Evolutionary conservation across 78 protist genomes (phyloP).

Genomic region (Speleostelium caveatum): DNA sequence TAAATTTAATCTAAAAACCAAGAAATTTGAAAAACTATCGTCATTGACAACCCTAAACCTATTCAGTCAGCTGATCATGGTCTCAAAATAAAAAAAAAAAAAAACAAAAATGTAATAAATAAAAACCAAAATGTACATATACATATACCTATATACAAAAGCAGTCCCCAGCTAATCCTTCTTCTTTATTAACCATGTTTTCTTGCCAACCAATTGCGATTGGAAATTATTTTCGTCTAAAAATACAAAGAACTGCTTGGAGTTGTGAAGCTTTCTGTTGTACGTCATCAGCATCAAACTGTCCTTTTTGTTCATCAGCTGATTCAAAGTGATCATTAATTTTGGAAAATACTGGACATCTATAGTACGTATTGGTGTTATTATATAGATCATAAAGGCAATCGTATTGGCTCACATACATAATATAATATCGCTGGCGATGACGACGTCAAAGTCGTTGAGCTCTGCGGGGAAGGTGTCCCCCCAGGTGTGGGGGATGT

Average conservation of each 20-base stretch:
- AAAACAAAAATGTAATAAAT: background rate
- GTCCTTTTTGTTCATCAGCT: constrained; percentile 31
- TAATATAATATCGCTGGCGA: constrained; percentile 66
- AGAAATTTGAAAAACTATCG: constrained; percentile 41
- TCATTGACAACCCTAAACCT: constrained; percentile 5
- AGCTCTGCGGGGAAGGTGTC: constrained; percentile 11
- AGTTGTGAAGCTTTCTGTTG: constrained; percentile 25
- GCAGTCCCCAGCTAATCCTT: background rate
- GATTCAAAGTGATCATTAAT: constrained; percentile 33
- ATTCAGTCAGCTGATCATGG: constrained; percentile 36
- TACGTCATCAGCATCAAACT: constrained; percentile 54
- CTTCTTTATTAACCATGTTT: constrained; percentile 38
- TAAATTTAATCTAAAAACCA: constrained; percentile 26
- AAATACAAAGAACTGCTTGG: constrained; percentile 43
- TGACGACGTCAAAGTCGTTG: constrained; percentile 49
- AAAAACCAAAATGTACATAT: background rate
- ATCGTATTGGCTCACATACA: constrained; percentile 12
- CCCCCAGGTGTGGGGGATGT: constrained; percentile 74
- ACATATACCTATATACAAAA: background rate
- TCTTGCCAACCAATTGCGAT: constrained; percentile 24
- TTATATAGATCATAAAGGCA: background rate
- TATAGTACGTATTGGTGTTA: background rate
- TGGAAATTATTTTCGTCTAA: constrained; percentile 39
- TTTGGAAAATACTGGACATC: constrained; percentile 56
- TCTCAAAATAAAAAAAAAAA: constrained; percentile 38